Conservation (phyloP, 306 rosid species). For the Leucaena leucocephala region DNA sequence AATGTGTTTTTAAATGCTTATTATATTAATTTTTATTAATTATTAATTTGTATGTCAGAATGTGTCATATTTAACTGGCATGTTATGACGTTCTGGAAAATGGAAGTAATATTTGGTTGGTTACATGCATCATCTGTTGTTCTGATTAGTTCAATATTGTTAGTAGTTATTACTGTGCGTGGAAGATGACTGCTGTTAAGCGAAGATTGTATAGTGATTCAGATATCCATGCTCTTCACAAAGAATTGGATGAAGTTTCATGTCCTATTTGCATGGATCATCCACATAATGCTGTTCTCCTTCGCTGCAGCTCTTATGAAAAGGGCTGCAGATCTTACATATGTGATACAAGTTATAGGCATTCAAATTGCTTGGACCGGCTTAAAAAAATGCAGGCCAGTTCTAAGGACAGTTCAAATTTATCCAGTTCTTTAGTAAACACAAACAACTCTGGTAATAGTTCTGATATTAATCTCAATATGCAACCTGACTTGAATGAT, state of each 20-base stretch:
- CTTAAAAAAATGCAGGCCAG: conserved; percentile 76
- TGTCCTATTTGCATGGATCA: conserved; percentile 99
- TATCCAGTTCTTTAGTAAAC: conserved; percentile 70
- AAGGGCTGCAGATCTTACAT: conserved; percentile 96
- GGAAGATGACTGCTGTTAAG: conserved; percentile 99
- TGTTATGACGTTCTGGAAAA: conserved; percentile 33
- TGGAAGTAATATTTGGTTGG: conserved; percentile 28
- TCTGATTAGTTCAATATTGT: conserved; percentile 76
- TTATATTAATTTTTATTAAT: not conserved
- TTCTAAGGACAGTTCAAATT: conserved; percentile 62
- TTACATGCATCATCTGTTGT: conserved; percentile 35
- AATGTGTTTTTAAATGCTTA: not conserved
- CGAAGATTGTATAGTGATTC: conserved; percentile 92
- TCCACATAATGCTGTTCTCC: conserved; percentile 99
- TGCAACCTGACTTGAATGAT: conserved; percentile 64
- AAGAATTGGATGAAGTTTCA: conserved; percentile 97
- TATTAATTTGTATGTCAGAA: conserved; percentile 10
- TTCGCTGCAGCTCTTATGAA: conserved; percentile 92
- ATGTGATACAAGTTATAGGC: conserved; percentile 98
- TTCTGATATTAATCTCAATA: conserved; percentile 58
- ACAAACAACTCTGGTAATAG: conserved; percentile 60
- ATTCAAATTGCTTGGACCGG: conserved; percentile 96
- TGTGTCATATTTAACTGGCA: conserved; percentile 5
- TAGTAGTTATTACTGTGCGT: conserved; percentile 81
- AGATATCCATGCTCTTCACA: conserved; percentile 85